Evolutionary conservation across 257 asterid species (phyloP).

Genomic region (Galeopsis tetrahit): DNA sequence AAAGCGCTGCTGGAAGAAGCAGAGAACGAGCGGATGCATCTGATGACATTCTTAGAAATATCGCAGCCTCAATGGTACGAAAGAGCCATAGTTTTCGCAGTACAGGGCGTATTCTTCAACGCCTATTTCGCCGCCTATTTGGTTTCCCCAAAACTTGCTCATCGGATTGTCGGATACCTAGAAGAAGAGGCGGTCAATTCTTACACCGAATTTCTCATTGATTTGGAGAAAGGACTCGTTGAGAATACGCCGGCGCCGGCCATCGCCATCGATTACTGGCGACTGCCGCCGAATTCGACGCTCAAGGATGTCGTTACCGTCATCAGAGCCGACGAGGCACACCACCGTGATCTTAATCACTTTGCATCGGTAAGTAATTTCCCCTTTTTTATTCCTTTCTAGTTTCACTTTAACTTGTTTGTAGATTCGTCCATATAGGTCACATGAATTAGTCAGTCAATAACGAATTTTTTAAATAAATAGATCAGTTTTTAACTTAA

Average conservation of each 20-base stretch:
- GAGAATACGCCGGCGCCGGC: constrained; percentile 72
- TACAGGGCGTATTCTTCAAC: constrained; percentile 67
- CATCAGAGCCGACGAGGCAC: constrained; percentile 77
- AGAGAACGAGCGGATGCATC: constrained; percentile 75
- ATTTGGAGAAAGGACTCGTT: constrained; percentile 54
- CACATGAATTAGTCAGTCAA: too few relatives aligned
- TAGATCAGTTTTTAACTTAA: too few relatives aligned
- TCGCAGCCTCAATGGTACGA: constrained; percentile 66
- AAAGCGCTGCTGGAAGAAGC: constrained; percentile 76
- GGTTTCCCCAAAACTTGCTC: constrained; percentile 63
- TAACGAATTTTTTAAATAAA: too few relatives aligned
- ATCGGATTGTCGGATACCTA: constrained; percentile 58
- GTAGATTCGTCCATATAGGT: too few relatives aligned
- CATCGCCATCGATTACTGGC: constrained; percentile 72
- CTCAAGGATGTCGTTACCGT: constrained; percentile 65
- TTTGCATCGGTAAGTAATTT: constrained; percentile 54
- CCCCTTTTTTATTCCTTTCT: not conserved
- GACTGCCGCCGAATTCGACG: constrained; percentile 51
- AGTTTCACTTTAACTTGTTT: too few relatives aligned
- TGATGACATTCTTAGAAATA: constrained; percentile 67
- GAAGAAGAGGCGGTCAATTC: constrained; percentile 78
- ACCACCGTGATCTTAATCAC: constrained; percentile 75
- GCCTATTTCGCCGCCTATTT: constrained; percentile 60
- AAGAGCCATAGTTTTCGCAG: constrained; percentile 57
- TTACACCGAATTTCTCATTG: constrained; percentile 63